Base-by-base conservation (phyloP, 495 filamentous ascomycete species). In the Trypethelium eluteriae region DNA sequence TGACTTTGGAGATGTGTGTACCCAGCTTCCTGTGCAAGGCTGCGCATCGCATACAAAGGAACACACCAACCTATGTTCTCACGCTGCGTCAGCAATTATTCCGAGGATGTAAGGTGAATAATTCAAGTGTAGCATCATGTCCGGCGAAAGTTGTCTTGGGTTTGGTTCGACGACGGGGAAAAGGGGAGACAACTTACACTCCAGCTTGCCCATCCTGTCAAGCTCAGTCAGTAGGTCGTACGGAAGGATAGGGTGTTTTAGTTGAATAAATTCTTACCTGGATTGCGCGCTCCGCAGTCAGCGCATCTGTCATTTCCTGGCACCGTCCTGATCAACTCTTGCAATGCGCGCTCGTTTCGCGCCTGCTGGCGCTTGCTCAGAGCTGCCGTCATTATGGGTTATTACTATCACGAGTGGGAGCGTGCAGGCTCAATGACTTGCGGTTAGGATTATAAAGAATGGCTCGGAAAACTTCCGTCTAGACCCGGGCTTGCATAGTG, bases 21-120 rank as follows among this genome's bases (percentile, higher is more conserved):
- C 95, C 95, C 72, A 98, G 82, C 78, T 98, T 98, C 72, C 94
- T 91, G 80, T 98, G 94, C 75, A 98, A 81, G 38, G 91, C 84
- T 66, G 93, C 94, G 83, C 94, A 98, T 74, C 95, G 91, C 89
- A 97, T 93, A 79, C 94, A 98, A 5, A 98, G 83, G 78, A 98
- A 98, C 63, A 97, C 85, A 39, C 94, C 94, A 77, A 98, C 82
- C 92, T 96, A 74, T 70, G 66, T 32, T 16, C 61, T 63, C 68
- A 11, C n/a, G 6, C 16, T 18, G 11, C 35, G 36, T 65, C 25
- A 65, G 63, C 36, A 57, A 36, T 59, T 59, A 14, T 59, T 10
- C 18, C 53, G 14, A 59, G 36, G 32, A 7, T 25, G 18, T 2
- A 10, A 32, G 14, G 5, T 59, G 4, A 18, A 5, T 10, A 14